These are phyloP conservation scores for Fragaria vesca DNA, from an alignment of 306 rosid genomes.

Conservation along the genomic window DNA sequence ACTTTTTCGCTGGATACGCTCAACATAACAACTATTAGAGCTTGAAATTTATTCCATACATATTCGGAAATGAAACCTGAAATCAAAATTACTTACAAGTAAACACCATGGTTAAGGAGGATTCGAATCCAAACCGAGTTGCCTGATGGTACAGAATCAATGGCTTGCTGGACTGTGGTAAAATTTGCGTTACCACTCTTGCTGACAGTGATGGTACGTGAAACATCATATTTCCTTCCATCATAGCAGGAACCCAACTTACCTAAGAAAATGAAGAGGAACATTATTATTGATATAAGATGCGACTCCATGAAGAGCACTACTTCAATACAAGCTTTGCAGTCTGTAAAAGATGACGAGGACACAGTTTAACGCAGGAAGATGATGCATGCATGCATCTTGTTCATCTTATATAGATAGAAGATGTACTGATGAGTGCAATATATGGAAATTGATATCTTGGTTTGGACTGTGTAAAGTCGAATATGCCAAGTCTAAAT, in stretches of 20 bases:
- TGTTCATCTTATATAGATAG: background rate
- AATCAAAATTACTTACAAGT: background rate
- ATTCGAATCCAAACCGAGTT: constrained; percentile 26
- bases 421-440: background rate
- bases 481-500: background rate
- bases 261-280: background rate
- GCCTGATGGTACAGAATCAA: constrained; percentile 22
- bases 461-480: background rate
- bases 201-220: constrained; percentile 22
- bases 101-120: constrained; percentile 21
- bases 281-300: background rate
- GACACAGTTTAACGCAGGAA: background rate
- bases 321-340: background rate
- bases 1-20: constrained; percentile 2
- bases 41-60: background rate
- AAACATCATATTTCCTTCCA: background rate
- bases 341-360: background rate
- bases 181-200: constrained; percentile 8
- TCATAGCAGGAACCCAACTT: background rate
- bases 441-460: background rate
- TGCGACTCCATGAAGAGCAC: background rate
- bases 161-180: constrained; percentile 29
- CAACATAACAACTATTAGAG: background rate
- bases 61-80: background rate
- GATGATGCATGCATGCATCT: background rate